Conservation (phyloP, 2,329 filamentous ascomycete genomes). For the Akanthomyces uredinophilus region DNA sequence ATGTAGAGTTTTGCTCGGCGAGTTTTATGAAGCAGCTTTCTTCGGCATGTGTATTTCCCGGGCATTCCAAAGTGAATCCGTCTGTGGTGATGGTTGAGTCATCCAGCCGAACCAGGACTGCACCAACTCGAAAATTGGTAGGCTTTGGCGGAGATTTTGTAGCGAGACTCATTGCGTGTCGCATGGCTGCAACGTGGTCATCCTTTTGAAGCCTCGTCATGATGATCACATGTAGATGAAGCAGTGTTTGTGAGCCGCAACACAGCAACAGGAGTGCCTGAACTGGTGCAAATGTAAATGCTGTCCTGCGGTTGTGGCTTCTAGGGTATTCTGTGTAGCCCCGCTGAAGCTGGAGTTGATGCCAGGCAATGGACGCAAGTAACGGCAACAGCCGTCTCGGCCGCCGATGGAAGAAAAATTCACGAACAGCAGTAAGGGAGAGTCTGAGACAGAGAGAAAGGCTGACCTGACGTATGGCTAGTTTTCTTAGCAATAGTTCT, state of each 20-base stretch:
- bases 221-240: background rate
- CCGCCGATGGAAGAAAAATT: no score
- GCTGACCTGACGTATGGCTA: no score
- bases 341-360: background rate
- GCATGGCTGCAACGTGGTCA: conserved; percentile 53
- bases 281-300: background rate
- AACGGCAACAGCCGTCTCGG: no score
- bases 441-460: no score
- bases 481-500: no score
- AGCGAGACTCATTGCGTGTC: conserved; percentile 69
- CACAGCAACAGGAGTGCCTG: no score
- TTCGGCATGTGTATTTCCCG: conserved; percentile 94
- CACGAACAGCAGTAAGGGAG: no score
- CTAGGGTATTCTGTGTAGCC: background rate
- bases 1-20: conserved; percentile 39
- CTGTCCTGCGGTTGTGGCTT: background rate
- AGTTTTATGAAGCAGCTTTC: conserved; percentile 85
- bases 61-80: conserved; percentile 85
- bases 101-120: conserved; percentile 64
- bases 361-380: background rate
- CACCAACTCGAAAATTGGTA: conserved; percentile 90
- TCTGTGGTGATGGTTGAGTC: conserved; percentile 62
- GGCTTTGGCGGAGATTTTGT: conserved; percentile 76
- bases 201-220: conserved; percentile 20
- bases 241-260: background rate